phyloP scores from a whole-genome alignment of 495 filamentous ascomycete genomes.

The Penicillium lividum region DNA sequence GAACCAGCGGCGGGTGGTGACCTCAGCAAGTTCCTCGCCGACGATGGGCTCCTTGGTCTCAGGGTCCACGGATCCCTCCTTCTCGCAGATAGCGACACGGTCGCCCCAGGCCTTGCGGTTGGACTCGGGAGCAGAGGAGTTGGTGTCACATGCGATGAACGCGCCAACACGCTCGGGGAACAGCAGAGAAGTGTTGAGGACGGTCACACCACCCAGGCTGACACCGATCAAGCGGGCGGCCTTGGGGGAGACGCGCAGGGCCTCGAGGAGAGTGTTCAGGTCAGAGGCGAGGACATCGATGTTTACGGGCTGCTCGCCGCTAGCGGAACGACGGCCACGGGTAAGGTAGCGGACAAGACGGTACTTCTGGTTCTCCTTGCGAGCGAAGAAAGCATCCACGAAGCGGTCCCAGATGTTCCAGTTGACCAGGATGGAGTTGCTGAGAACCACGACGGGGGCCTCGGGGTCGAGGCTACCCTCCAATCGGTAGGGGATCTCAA shows the following conservation, averaged over 20 bases:
- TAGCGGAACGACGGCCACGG: conserved; percentile 56
- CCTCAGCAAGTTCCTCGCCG: conserved; percentile 58
- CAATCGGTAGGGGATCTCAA: conserved; percentile 68
- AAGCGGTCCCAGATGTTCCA: conserved; percentile 78
- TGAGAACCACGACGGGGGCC: conserved; percentile 69
- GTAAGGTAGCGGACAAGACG: conserved; percentile 71
- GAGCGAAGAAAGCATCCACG: conserved; percentile 59
- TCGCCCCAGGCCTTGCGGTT: conserved; percentile 78
- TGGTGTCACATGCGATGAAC: conserved; percentile 79
- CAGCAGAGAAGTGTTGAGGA: conserved; percentile 66
- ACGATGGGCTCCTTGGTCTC: conserved; percentile 55
- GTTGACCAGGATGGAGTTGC: conserved; percentile 73
- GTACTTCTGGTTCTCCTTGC: conserved; percentile 58
- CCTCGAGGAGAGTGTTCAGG: conserved; percentile 57
- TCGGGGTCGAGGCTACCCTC: conserved; percentile 65
- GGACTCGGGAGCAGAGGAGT: conserved; percentile 61
- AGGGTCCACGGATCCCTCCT: conserved; percentile 45
- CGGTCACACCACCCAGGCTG: conserved; percentile 73
- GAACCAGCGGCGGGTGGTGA: conserved; percentile 76
- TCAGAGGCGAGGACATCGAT: conserved; percentile 69
- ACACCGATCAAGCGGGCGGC: conserved; percentile 69
- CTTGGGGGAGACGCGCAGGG: conserved; percentile 57
- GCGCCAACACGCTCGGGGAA: conserved; percentile 57
- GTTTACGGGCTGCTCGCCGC: conserved; percentile 50
- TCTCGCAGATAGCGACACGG: conserved; percentile 67